These are phyloP conservation scores for Lecanicillium sp. DNA, from an alignment of 2,329 filamentous ascomycete species.

Conservation along the genomic window DNA sequence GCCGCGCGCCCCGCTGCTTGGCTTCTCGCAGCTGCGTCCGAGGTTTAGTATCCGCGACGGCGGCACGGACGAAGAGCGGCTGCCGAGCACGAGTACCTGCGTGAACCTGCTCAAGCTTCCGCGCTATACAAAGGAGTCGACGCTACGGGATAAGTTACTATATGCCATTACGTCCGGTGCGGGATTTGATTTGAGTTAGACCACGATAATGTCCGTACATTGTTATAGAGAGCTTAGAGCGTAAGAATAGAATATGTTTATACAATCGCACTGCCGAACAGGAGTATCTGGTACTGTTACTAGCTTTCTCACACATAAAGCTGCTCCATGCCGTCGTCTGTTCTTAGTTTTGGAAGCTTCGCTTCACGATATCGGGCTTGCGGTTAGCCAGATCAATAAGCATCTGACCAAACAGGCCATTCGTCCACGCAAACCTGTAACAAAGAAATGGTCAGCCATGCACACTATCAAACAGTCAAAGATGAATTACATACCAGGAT, in stretches of 20 bases:
- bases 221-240: too few species aligned
- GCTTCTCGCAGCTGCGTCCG: slow-evolving; percentile 79
- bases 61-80: slow-evolving; percentile 49
- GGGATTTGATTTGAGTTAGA: slow-evolving; percentile 74
- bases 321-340: background rate
- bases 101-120: slow-evolving; percentile 93
- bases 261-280: too few species aligned
- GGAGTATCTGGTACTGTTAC: too few species aligned
- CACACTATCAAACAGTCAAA: background rate
- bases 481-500: slow-evolving; percentile 22
- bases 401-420: slow-evolving; percentile 80
- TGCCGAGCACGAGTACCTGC: slow-evolving; percentile 93
- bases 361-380: slow-evolving; percentile 57
- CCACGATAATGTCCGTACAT: too few species aligned
- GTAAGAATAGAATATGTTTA: too few species aligned
- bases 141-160: slow-evolving; percentile 70
- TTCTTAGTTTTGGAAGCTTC: slow-evolving; percentile 35
- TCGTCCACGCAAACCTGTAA: slow-evolving; percentile 80
- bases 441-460: background rate
- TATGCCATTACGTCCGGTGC: slow-evolving; percentile 87
- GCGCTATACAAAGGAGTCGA: slow-evolving; percentile 59
- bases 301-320: too few species aligned
- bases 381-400: slow-evolving; percentile 66
- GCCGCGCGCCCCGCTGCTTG: slow-evolving; percentile 79
- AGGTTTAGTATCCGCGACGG: slow-evolving; percentile 85